Evolutionary conservation across 371 early-diverging fungal species (phyloP).

Genomic region (Mucor sp.): DNA sequence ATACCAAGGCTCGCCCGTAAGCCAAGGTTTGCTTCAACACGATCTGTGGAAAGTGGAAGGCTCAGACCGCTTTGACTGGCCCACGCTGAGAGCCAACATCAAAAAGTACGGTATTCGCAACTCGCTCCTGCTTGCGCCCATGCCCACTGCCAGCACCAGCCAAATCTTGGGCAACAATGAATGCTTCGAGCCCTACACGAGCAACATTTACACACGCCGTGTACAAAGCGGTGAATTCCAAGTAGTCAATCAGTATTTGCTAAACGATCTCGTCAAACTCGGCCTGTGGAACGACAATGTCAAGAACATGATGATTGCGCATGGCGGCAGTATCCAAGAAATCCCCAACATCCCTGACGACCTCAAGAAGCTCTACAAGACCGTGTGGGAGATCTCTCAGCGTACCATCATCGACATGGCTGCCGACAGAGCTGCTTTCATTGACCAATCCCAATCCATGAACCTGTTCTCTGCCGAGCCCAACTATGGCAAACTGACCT

Average conservation of each 20-base stretch:
- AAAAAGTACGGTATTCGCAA: conserved; percentile 95
- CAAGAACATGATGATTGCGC: conserved; percentile 97
- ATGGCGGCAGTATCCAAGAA: conserved; percentile 93
- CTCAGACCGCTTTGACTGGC: conserved; percentile 94
- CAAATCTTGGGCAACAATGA: conserved; percentile 99
- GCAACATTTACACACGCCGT: conserved; percentile 98
- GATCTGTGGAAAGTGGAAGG: conserved; percentile 93
- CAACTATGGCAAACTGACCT: conserved; percentile 90
- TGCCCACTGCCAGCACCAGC: conserved; percentile 99
- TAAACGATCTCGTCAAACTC: conserved; percentile 92
- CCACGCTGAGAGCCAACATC: conserved; percentile 80
- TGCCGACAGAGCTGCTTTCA: conserved; percentile 96
- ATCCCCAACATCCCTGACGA: conserved; percentile 83
- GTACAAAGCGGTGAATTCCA: conserved; percentile 99
- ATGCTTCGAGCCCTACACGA: conserved; percentile 99
- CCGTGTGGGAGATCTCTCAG: conserved; percentile 98
- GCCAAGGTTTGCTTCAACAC: conserved; percentile 95
- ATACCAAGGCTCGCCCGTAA: conserved; percentile 90
- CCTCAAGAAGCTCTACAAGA: conserved; percentile 97
- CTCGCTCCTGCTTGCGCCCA: conserved; percentile 97
- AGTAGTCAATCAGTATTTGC: conserved; percentile 97
- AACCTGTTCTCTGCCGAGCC: conserved; percentile 97
- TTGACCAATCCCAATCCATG: conserved; percentile 99
- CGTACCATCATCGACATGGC: conserved; percentile 86
- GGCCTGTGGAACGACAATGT: conserved; percentile 96